Evolutionary conservation across 163 green algal genomes (phyloP).

Genomic region (Scenedesmus sp.): DNA sequence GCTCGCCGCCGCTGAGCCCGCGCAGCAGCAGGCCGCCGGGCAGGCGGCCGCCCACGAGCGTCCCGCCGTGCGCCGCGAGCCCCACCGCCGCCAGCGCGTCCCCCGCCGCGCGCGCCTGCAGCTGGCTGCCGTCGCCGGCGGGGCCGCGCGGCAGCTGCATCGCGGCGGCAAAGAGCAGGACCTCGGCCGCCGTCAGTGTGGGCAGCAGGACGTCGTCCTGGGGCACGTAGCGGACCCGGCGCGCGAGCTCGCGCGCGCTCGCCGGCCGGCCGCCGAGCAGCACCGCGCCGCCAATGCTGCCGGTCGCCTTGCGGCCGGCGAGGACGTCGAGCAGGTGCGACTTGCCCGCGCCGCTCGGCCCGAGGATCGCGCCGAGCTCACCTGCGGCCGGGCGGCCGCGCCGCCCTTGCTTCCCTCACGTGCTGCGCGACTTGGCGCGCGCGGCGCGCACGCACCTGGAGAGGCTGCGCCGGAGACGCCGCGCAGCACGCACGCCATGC

Average conservation of each 20-base stretch:
- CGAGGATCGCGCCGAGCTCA: no score
- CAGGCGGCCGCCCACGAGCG: constrained; percentile 50
- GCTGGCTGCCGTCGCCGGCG: neutral
- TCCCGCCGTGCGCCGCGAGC: constrained; percentile 26
- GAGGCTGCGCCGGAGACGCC: constrained; percentile 6
- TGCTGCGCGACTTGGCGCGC: no score
- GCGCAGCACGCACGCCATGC: constrained; percentile 9
- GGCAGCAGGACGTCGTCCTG: constrained; percentile 58
- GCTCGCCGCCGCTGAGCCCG: constrained; percentile 63
- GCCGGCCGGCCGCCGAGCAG: neutral
- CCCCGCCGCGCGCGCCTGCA: neutral
- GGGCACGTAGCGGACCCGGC: neutral
- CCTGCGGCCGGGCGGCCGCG: no score
- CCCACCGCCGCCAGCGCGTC: constrained; percentile 53
- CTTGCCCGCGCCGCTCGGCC: constrained; percentile 59
- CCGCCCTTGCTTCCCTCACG: no score
- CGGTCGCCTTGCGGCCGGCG: constrained; percentile 45
- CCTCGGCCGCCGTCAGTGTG: constrained; percentile 39
- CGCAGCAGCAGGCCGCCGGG: constrained; percentile 49
- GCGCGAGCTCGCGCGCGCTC: neutral
- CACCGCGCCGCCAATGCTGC: neutral
- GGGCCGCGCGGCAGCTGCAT: constrained; percentile 50
- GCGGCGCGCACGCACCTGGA: no score
- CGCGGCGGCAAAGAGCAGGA: constrained; percentile 42
- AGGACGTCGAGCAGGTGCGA: constrained; percentile 54